These are phyloP conservation scores for Microdochium trichocladiopsis DNA, from an alignment of 2,329 filamentous ascomycete genomes.

Conservation along the genomic window DNA sequence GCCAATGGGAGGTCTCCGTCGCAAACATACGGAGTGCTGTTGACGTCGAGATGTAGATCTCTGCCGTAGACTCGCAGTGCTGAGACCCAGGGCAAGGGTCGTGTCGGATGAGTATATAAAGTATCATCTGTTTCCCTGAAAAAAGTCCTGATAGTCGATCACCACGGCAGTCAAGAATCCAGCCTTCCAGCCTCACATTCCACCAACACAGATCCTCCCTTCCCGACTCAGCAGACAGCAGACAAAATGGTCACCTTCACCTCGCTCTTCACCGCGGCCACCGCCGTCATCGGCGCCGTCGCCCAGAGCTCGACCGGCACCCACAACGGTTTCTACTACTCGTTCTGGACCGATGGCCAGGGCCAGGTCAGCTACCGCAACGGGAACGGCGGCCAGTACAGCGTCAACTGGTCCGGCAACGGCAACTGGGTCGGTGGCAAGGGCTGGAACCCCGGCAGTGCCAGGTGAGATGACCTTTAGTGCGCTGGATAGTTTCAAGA, in stretches of 20 bases:
- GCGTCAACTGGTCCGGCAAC: conserved; percentile 38
- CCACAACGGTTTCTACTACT: conserved; percentile 53
- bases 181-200: background rate
- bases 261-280: conserved; percentile 26
- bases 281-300: conserved; percentile 22
- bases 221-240: background rate
- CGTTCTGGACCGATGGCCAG: conserved; percentile 51
- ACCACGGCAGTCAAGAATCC: no score
- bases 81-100: no score
- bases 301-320: conserved; percentile 37
- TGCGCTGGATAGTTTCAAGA: no score
- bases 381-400: conserved; percentile 40
- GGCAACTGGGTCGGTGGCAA: conserved; percentile 43
- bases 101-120: no score
- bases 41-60: background rate
- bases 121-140: no score
- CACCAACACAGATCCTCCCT: background rate
- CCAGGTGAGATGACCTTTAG: conserved; percentile 6
- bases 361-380: conserved; percentile 47
- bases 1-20: background rate
- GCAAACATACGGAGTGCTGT: background rate
- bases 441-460: conserved; percentile 32
- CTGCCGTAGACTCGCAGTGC: no score
- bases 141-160: no score
- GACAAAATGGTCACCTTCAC: conserved; percentile 32